Evolutionary conservation across 2,329 filamentous ascomycete genomes (phyloP), one percentile per base, ranked within the genome.

Genomic region (Trichoderma gracile): DNA sequence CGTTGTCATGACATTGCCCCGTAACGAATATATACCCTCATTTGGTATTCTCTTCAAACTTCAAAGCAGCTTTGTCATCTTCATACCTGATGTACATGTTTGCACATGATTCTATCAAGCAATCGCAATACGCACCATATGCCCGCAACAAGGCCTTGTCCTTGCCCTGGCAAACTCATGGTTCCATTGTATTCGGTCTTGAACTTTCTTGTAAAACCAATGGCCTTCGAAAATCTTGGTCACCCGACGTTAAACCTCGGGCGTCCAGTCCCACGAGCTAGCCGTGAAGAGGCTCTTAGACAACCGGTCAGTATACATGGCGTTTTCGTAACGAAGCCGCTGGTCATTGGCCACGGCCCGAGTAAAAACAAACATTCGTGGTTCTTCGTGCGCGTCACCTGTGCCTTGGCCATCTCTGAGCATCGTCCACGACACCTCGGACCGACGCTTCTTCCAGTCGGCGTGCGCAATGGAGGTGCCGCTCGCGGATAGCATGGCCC

Each of bases 191-290:
- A 30, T 30, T 7, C 2, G 27, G 27, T 30, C 27, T 30, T 30
- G 27, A 30, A 30, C 27, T 30, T 30, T 7, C 8, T 8, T 30
- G 27, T 5, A 9, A 30, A 30, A 30, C 27, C 27, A 30, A 30
- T 3, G 7, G 27, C 27, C 27, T 1, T 30, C 27, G 27, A 5
- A 5, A 8, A 30, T 7, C 7, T 8, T 9, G 3, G 27, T 30
- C 27, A 30, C 27, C 27, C 33, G 14, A 10, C 33, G 10, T 38
- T 53, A 78, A 3, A 63, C 66, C 67, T 85, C 82, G 0, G 83
- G 81, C 15, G 83, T 85, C 86, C 86, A 88, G 68, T 87, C 79
- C 86, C 86, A 88, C 58, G 75, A 77, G 15, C 79, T 76, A 0
- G 85, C 82, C 10, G 82, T 85, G 66, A 88, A 88, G 6, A 88